phyloP scores from a whole-genome alignment of 108 stramenopile genomes.

The Skeletonema potamos region DNA sequence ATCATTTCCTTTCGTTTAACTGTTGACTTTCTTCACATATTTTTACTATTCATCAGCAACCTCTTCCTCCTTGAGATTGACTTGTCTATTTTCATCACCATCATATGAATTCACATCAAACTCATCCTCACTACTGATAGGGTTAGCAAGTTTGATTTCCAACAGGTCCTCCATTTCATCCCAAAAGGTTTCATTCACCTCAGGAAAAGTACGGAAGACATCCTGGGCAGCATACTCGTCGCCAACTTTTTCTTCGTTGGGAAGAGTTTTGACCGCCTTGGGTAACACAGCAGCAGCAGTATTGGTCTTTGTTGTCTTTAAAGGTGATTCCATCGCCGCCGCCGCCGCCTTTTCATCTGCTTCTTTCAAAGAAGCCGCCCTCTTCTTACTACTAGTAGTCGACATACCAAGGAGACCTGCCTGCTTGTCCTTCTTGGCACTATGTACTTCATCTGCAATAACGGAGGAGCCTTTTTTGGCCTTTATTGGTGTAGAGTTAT shows the following conservation, averaged over 20 bases:
- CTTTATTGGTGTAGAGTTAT: neutral
- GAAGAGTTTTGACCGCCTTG: neutral
- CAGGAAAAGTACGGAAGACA: slow-evolving; percentile 6
- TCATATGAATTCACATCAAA: neutral
- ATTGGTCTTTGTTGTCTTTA: neutral
- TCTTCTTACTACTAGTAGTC: neutral
- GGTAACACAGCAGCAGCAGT: neutral
- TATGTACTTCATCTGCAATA: neutral
- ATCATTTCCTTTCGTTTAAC: neutral
- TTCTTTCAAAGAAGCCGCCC: neutral
- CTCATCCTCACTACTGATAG: neutral
- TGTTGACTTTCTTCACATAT: too few species aligned
- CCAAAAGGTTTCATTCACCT: slow-evolving; percentile 9
- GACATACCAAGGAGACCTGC: neutral
- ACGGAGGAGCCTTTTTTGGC: neutral
- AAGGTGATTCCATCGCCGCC: neutral
- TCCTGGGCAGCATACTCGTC: neutral
- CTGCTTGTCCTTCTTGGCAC: neutral
- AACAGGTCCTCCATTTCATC: slow-evolving; percentile 23
- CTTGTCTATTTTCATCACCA: neutral
- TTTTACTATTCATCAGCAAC: neutral
- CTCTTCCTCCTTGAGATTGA: neutral
- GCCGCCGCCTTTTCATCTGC: neutral
- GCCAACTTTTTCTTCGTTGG: neutral
- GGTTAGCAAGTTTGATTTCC: slow-evolving; percentile 8